Evolutionary conservation across 768 basidiomycete species (phyloP).

Genomic region (Lepiota venenata): DNA sequence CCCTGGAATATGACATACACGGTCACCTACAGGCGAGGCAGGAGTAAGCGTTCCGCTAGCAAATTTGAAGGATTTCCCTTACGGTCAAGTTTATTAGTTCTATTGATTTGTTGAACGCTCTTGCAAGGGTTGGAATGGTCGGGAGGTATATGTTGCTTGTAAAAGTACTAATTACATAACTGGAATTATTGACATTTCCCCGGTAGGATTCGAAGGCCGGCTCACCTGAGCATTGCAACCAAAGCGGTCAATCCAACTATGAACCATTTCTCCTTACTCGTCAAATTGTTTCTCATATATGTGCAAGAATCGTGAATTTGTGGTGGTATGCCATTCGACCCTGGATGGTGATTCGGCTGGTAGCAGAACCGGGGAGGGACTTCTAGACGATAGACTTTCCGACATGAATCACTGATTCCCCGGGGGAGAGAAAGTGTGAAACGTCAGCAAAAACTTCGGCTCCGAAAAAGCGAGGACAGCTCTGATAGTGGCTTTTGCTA

Average conservation of each 20-base stretch:
- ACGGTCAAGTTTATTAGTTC: slow-evolving; percentile 81
- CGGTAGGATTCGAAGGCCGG: background rate
- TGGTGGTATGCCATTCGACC: too few species aligned
- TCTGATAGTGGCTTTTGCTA: too few species aligned
- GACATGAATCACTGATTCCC: background rate
- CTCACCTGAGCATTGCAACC: slow-evolving; percentile 62
- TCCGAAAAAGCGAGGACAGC: too few species aligned
- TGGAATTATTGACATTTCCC: background rate
- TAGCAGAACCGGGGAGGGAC: background rate
- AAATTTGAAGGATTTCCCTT: background rate
- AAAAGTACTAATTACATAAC: slow-evolving; percentile 42
- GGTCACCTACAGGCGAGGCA: slow-evolving; percentile 38
- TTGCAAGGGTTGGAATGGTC: slow-evolving; percentile 65
- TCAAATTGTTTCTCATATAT: slow-evolving; percentile 39
- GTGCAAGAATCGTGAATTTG: background rate
- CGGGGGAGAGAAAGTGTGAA: background rate
- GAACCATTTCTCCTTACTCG: slow-evolving; percentile 59
- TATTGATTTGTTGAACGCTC: slow-evolving; percentile 58
- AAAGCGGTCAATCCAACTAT: slow-evolving; percentile 55
- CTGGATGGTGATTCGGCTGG: background rate
- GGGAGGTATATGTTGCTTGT: slow-evolving; percentile 80
- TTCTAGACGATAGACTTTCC: background rate
- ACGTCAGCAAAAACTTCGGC: too few species aligned
- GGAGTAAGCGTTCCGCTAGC: background rate
- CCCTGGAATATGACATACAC: slow-evolving; percentile 72